Base-by-base conservation (phyloP, 257 asterid species). In the Paraleonurus japonicus region DNA sequence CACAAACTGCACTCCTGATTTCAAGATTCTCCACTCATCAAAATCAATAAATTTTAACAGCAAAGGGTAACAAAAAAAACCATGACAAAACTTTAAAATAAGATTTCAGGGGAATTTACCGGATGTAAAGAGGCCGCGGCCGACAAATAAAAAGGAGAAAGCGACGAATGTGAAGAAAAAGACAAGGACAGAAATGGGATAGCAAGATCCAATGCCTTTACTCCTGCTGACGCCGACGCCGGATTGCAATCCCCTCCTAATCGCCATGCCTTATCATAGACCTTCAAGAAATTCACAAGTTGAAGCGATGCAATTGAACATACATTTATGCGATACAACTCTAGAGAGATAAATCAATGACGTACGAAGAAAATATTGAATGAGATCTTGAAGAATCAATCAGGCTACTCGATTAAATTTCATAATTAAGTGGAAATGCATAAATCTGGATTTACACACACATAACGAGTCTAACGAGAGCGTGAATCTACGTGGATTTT, bases 181-280 rank as follows among this genome's bases (percentile, higher is more conserved):
- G 61, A 68, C 75, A 60, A 67, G 35, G 65, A 67, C 55, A 26
- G 78, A 63, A 65, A 78, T 32, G 53, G 69, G 61, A 61, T 72
- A 43, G 57, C 86, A 71, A 79, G 90, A 83, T 81, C 90, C 84
- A 78, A 20, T 55, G 74, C 67, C 80, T 78, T 71, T 80, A 55
- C 63, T 76, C 78, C 69, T 76, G 27, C 61, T 78, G 78, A 39
- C 22, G 61, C 71, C 81, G 50, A 60, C 67, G 69, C 74, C 82
- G 19, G 80, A 67, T 67, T 27, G 72, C 27, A 78, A 78, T 68
- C 87, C 81, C 70, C 79, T 76, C 77, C 70, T 81, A 80, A 73
- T 78, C 79, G 85, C 72, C 90, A 85, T 85, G 72, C 30, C 77
- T 86, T 50, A 67, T 74, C 87, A 75, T 75, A 75, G 75, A 79